Percentiles rank a stretch among this genome's conserved stretches.
Conservation (phyloP, 352 stramenopile species). For the Phytophthora sojae region DNA sequence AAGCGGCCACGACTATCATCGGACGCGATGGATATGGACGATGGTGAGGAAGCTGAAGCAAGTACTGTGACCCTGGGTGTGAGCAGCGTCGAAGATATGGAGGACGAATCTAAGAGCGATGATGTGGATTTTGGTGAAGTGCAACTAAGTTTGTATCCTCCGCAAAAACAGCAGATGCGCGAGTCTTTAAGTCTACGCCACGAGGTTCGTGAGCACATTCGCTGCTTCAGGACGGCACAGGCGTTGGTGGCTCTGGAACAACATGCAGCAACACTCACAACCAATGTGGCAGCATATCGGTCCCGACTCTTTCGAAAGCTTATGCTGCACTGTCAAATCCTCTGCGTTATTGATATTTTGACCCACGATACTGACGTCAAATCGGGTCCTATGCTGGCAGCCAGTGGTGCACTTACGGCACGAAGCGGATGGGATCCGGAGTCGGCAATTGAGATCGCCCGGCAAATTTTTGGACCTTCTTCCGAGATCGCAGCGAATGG, state of each 20-base stretch:
- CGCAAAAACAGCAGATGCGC: conserved; percentile 16
- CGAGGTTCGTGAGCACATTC: conserved; percentile 48
- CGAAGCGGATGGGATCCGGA: conserved; percentile 42
- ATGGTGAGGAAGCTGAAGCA: conserved; percentile 1
- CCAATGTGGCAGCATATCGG: conserved; percentile 1
- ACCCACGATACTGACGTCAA: conserved; percentile 26
- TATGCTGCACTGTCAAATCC: conserved; percentile 43
- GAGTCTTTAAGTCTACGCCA: conserved; percentile 42
- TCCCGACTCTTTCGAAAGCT: conserved; percentile 26
- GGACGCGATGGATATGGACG: conserved; percentile 17
- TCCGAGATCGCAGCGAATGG: conserved; percentile 16
- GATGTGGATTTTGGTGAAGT: conserved; percentile 6
- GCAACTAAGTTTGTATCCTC: conserved; percentile 1
- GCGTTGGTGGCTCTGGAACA: conserved; percentile 38
- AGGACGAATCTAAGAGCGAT: conserved; percentile 24
- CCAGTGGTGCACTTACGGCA: conserved; percentile 12
- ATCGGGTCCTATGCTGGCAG: background rate
- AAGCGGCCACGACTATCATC: conserved; percentile 13
- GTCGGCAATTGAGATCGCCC: conserved; percentile 45
- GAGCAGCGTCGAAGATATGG: conserved; percentile 14
- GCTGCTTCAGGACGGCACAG: conserved; percentile 37
- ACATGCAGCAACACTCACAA: conserved; percentile 17
- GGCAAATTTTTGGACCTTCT: conserved; percentile 32
- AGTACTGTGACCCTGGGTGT: conserved; percentile 7
- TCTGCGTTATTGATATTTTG: conserved; percentile 56